Conservation (phyloP, 192 early-diverging fungal species). For the Linnemannia schmuckeri region DNA sequence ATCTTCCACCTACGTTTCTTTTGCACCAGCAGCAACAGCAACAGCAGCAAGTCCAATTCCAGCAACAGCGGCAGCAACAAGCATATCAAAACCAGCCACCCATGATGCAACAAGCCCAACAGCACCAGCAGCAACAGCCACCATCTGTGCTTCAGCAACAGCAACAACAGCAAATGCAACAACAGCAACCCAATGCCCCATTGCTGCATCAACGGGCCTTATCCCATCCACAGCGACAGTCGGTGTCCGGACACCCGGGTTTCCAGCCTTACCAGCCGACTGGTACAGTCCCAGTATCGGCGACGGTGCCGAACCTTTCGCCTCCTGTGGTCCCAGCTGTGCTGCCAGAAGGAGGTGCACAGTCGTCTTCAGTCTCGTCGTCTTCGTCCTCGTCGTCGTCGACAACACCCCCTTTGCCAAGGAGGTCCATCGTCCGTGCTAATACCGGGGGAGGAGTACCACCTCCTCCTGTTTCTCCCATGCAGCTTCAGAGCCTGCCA, state of each 20-base stretch:
- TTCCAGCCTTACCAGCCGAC: conserved; percentile 6
- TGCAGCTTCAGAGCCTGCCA: neutral
- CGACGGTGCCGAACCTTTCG: neutral
- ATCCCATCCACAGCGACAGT: neutral
- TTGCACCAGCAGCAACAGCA: neutral
- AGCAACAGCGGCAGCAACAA: neutral
- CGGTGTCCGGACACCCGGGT: neutral
- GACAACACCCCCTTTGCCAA: neutral
- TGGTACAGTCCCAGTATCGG: neutral
- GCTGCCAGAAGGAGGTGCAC: neutral
- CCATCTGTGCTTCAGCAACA: neutral
- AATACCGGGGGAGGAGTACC: neutral
- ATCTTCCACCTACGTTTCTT: neutral
- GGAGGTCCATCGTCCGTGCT: neutral
- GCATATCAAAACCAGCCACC: conserved; percentile 8
- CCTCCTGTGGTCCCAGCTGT: neutral
- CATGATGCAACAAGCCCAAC: conserved; percentile 14
- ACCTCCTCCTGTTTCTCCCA: neutral
- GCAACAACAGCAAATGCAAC: neutral
- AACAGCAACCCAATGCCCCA: neutral
- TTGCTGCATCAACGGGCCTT: neutral
- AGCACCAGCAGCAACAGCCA: neutral
- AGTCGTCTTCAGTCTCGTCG: neutral
- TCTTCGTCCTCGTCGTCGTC: neutral
- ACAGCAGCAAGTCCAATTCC: neutral